Evolutionary conservation across 2,329 filamentous ascomycete genomes (phyloP).

Genomic region (Claviceps monticola): DNA sequence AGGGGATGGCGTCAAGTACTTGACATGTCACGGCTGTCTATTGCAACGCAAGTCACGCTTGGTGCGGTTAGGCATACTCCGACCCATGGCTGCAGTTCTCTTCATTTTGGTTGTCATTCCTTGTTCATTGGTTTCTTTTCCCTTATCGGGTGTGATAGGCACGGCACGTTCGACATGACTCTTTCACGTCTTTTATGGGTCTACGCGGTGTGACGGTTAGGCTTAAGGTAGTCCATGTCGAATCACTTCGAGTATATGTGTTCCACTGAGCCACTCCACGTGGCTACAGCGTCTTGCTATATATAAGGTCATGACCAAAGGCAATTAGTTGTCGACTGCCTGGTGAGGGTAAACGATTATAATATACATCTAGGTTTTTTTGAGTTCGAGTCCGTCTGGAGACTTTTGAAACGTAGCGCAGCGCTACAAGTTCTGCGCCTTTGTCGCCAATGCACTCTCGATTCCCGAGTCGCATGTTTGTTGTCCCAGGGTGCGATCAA

Average conservation of each 20-base stretch:
- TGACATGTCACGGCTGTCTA: slow-evolving; percentile 5
- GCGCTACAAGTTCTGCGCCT: too few relatives aligned
- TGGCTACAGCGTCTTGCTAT: not conserved
- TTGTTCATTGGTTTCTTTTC: not conserved
- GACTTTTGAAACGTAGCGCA: too few relatives aligned
- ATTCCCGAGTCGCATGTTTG: too few relatives aligned
- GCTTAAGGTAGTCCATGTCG: not conserved
- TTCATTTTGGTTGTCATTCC: not conserved
- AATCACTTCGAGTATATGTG: not conserved
- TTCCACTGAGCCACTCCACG: not conserved
- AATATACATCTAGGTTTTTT: too few relatives aligned
- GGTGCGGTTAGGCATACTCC: slow-evolving; percentile 6
- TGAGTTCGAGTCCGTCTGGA: too few relatives aligned
- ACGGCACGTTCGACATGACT: not conserved
- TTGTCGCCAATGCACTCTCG: too few relatives aligned
- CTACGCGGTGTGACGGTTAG: slow-evolving; percentile 1
- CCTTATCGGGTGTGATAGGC: not conserved
- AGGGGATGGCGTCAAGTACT: slow-evolving; percentile 11
- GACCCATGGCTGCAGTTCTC: slow-evolving; percentile 3
- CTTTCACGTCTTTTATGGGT: not conserved
- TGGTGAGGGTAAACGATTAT: not conserved
- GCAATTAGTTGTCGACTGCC: not conserved
- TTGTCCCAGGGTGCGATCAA: too few relatives aligned
- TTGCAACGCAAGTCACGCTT: slow-evolving; percentile 6
- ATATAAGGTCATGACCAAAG: not conserved